Base-by-base conservation (phyloP, 2,329 filamentous ascomycete genomes). In the Orbilia oligospora region DNA sequence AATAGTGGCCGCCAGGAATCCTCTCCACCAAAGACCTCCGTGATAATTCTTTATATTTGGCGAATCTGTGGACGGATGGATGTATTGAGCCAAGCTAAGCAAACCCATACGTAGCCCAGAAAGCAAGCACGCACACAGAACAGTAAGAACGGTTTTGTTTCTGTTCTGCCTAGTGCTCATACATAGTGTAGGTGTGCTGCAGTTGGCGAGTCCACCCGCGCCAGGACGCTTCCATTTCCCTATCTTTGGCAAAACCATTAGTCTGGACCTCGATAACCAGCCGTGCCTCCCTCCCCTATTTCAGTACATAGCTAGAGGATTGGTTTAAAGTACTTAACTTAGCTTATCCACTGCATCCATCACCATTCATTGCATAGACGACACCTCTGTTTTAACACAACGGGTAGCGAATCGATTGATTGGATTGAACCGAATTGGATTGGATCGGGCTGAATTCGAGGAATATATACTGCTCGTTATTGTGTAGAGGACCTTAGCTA, bases 141-240 rank as follows among this genome's bases (percentile, higher is more conserved):
- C 49, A 53, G 48, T 22, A 51, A 30, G 27, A 51, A 51, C 20
- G 4, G n/a, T 36, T 30, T 6, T 3, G 33, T 36, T 14, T 14
- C 49, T 10, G 55, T 41, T 58, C 55, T 58, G 55, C 55, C 55
- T 67, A 67, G 58, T 64, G 58, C 38, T 64, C 27, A 48, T 48
- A 53, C 12, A 67, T 51, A 33, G 44, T 12, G 46, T 49, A 46
- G n/a, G 58, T 16, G 61, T 61, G 72, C 72, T 77, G 73, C 36
- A 77, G 73, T 71, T 71, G 73, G 73, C 49, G 58, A 77, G 73
- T 77, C 73, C 73, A 77, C 61, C 73, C 73, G 73, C 73, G 73
- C 73, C 73, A 76, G 67, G 38, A 77, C 73, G 73, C 73, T 77
- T 77, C 66, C 51, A 55, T 71, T 71, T 77, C 73, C 73, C 67